Base-by-base conservation (phyloP, 805 yeast genomes). In the Candida vartiovaarae region DNA sequence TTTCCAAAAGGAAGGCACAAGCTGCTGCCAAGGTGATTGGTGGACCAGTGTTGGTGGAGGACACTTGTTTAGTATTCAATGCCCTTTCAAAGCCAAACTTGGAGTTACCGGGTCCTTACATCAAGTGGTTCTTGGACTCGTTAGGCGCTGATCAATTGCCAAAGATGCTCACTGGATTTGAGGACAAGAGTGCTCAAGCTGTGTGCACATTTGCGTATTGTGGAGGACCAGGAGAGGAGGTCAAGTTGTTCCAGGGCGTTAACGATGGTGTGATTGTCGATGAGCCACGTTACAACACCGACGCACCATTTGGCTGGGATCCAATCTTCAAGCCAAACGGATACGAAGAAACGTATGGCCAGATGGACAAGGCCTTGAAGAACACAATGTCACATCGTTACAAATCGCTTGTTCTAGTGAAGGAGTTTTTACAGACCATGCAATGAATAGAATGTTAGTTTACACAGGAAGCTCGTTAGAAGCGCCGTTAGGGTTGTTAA, bases 1-100 rank as follows among this genome's bases (percentile, higher is more conserved):
- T 93, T 36, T 84, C 96, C 0, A 71, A 70, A 37, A 86, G 80
- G 57, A 93, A 93, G 62, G 87, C 95, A 44, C 65, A 71, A 55
- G 72, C 80, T 9, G 96, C 96, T 2, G 84, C 91, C 5, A 57
- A 62, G 9, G 59, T 76, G 7, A 64, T 77, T 4, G 60, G 70
- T 3, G 93, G 95, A 0, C 91, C 98, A 0, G 97, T 88, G 0
- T 71, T 93, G 45, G 96, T 90, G 3, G 99, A 93, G 60, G 99
- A 93, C 57, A 93, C 99, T 0, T 90, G 95, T 40, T 74, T 93
- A 34, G 86, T 84, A 4, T 93, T 84, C 63, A 75, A 75, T 40
- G 96, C 95, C 2, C 72, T 83, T 58, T 80, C 84, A 41, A 83
- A 80, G 11, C 59, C 60, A 11, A 49, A 50, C 10, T 29, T 55